Base-by-base conservation (phyloP, 140 eudicot species). In the Erigeron philadelphicus region DNA sequence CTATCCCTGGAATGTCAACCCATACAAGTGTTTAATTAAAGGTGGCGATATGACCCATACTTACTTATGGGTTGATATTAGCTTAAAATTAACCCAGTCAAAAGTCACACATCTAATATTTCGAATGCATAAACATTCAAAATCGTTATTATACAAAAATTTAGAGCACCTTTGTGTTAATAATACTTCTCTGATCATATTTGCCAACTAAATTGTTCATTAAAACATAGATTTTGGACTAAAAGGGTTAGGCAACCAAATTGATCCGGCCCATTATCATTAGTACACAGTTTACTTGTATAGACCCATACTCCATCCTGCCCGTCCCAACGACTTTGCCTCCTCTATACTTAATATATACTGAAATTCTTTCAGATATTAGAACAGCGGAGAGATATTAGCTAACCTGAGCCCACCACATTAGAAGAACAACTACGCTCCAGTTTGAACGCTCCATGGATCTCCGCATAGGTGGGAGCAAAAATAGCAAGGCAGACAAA, bases 341-440 rank as follows among this genome's bases (percentile, higher is more conserved):
- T 38, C 53, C 42, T 68, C 38, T 16, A 17, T 61, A 31, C 48
- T n/a, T 40, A 0, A 53, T 68, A 10, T 41, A 54, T 16, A 6
- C 16, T 38, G 16, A 11, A 8, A 9, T 62, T 62, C 11, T 54
- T 41, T 8, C 42, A 19, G 56, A 12, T 57, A 58, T n/a, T 11
- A 19, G 16, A 31, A 41, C 41, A 56, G 45, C 4, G 48, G 19
- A 19, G n/a, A 62, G 52, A 31, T 12, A 44, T 54, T 68, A 60
- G 62, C 90, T 82, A 80, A 80, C 99, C 97, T 94, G 99, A 9
- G 97, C 85, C 99, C 99, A 94, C 99, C 99, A 94, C 94, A 87
- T 85, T 25, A 94, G 61, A 67, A 94, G 80, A 62, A 48, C 79
- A 70, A 81, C 35, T 52, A 85, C 81, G 10, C 86, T 82, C 88